phyloP scores from a whole-genome alignment of 192 early-diverging fungal species.

The Podila clonocystis region DNA sequence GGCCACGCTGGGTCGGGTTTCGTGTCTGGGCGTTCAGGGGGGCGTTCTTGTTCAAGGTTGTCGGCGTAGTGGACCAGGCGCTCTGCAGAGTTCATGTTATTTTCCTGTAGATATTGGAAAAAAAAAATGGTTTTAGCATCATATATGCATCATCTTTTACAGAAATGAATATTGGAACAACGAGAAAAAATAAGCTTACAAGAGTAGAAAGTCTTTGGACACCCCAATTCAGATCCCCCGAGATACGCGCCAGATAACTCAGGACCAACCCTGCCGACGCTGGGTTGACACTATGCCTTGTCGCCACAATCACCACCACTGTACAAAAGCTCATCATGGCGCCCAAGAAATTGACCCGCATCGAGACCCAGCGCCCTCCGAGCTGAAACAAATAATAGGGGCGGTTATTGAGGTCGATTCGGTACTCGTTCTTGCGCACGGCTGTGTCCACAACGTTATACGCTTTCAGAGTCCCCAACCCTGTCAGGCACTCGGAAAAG shows the following conservation, averaged over 20 bases:
- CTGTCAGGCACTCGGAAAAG: constrained; percentile 80
- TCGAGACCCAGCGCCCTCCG: constrained; percentile 73
- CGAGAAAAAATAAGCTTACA: constrained; percentile 5
- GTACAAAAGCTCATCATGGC: constrained; percentile 83
- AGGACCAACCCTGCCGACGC: constrained; percentile 75
- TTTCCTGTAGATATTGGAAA: constrained; percentile 2
- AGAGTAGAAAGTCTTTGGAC: constrained; percentile 69
- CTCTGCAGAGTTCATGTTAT: constrained; percentile 51
- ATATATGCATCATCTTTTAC: too few species aligned
- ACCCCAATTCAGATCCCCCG: constrained; percentile 78
- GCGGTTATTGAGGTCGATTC: constrained; percentile 81
- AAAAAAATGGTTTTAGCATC: too few species aligned
- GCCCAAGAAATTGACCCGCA: constrained; percentile 79
- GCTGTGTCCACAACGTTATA: constrained; percentile 54
- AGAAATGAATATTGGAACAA: background rate
- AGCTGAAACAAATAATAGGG: constrained; percentile 82
- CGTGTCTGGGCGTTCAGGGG: constrained; percentile 17
- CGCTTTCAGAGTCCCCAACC: constrained; percentile 85
- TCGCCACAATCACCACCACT: constrained; percentile 74
- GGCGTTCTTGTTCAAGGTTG: constrained; percentile 33
- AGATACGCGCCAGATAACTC: constrained; percentile 76
- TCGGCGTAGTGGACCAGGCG: constrained; percentile 41
- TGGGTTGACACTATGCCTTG: constrained; percentile 71
- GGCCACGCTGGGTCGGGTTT: constrained; percentile 70
- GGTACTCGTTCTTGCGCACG: constrained; percentile 65